These are phyloP conservation scores for Umbelopsis vinacea DNA, from an alignment of 192 early-diverging fungal species.

Conservation along the genomic window DNA sequence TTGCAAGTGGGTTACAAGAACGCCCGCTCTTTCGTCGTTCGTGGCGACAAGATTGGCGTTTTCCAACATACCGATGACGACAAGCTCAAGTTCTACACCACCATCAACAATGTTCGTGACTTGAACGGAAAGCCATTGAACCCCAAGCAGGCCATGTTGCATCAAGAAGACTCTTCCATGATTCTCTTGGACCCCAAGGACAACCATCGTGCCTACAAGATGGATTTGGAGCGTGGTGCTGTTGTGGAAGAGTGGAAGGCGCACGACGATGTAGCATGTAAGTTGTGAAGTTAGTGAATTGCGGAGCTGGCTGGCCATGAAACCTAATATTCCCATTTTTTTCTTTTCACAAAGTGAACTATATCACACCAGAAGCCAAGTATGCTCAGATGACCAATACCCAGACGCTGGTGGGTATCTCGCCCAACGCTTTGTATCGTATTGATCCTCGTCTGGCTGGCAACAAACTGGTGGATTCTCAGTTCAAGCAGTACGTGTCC, in stretches of 20 bases:
- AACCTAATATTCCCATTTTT: background rate
- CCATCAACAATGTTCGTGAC: constrained; percentile 75
- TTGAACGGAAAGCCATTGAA: constrained; percentile 65
- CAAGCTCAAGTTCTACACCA: constrained; percentile 76
- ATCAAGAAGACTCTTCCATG: constrained; percentile 82
- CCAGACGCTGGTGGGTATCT: constrained; percentile 81
- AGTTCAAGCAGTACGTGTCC: constrained; percentile 72
- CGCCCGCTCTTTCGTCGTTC: constrained; percentile 89
- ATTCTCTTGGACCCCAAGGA: constrained; percentile 77
- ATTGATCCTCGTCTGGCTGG: constrained; percentile 85
- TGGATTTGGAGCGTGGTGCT: constrained; percentile 92
- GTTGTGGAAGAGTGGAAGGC: constrained; percentile 95
- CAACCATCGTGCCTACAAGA: constrained; percentile 75
- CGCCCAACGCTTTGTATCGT: constrained; percentile 82
- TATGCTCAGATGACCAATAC: constrained; percentile 77
- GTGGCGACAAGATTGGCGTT: constrained; percentile 89
- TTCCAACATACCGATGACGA: constrained; percentile 79
- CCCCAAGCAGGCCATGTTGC: constrained; percentile 81
- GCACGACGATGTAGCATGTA: constrained; percentile 68
- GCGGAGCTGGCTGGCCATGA: no score
- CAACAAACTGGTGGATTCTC: constrained; percentile 69
- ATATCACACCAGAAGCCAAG: constrained; percentile 76
- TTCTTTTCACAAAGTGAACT: constrained; percentile 33
- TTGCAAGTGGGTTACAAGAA: constrained; percentile 86
- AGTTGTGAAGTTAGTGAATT: no score